phyloP scores from a whole-genome alignment of 345 rosid genomes.

The Nephelium lappaceum region DNA sequence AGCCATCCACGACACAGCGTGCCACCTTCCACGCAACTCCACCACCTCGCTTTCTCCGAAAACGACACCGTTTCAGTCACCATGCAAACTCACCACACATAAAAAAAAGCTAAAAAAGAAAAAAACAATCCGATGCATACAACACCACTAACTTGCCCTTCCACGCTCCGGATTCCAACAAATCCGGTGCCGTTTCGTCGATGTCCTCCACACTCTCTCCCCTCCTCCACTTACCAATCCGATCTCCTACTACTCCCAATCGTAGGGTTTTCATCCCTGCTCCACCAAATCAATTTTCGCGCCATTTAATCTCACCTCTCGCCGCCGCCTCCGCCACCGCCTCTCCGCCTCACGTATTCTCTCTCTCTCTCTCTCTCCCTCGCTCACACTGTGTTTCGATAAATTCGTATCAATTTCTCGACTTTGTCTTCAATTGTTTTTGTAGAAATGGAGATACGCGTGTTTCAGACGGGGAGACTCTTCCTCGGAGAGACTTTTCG shows the following conservation, averaged over 20 bases:
- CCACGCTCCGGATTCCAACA: slow-evolving; percentile 8
- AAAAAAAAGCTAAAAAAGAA: neutral
- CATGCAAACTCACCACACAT: neutral
- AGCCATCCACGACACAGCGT: neutral
- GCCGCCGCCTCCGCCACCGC: neutral
- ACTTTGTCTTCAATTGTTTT: neutral
- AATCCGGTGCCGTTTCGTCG: slow-evolving; percentile 16
- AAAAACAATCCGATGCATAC: slow-evolving; percentile 12
- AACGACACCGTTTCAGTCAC: neutral
- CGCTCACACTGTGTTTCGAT: too few species aligned
- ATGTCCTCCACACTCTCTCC: slow-evolving; percentile 28
- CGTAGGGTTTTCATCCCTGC: neutral
- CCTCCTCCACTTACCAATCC: neutral
- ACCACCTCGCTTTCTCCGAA: neutral
- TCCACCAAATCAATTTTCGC: neutral
- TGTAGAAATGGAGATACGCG: slow-evolving; percentile 28
- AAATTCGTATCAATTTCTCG: neutral
- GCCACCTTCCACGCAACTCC: neutral
- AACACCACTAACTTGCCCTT: neutral
- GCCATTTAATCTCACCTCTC: neutral
- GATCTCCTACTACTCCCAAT: neutral
- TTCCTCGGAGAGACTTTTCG: neutral
- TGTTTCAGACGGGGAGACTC: slow-evolving; percentile 14
- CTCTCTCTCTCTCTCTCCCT: neutral
- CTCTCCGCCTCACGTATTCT: neutral